These are phyloP conservation scores for Fonsecaea nubica DNA, from an alignment of 2,329 filamentous ascomycete species.

Conservation along the genomic window DNA sequence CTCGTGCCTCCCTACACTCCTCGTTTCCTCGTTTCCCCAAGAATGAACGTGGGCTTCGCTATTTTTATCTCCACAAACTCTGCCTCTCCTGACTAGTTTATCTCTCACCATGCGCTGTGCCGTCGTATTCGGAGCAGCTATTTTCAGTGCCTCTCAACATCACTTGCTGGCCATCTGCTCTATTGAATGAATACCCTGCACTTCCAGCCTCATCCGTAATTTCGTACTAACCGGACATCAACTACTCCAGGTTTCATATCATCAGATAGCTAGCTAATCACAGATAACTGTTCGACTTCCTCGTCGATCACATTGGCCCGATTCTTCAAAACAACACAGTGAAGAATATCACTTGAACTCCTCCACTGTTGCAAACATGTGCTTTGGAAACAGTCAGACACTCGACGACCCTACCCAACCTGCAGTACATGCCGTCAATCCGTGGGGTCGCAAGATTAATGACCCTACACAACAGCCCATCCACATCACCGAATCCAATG, in stretches of 20 bases:
- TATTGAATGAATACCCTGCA: neutral
- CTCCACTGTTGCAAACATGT: slow-evolving; percentile 22
- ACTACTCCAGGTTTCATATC: neutral
- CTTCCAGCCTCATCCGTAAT: neutral
- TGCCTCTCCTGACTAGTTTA: neutral
- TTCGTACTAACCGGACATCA: neutral
- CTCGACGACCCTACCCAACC: slow-evolving; percentile 31
- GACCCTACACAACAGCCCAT: slow-evolving; percentile 35
- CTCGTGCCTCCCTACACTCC: neutral
- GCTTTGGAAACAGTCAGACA: slow-evolving; percentile 23
- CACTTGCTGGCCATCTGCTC: neutral
- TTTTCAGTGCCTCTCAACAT: slow-evolving; percentile 10
- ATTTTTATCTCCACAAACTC: neutral
- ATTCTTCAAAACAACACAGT: neutral
- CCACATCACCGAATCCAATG: slow-evolving; percentile 25
- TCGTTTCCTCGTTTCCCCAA: neutral
- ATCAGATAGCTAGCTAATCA: neutral
- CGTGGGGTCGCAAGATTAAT: neutral
- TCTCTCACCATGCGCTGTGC: neutral
- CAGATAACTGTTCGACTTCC: neutral
- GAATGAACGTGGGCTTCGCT: neutral
- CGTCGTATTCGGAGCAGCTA: slow-evolving; percentile 19
- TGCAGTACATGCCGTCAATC: slow-evolving; percentile 19
- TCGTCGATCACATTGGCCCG: neutral
- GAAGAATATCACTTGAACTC: neutral